phyloP scores from a whole-genome alignment of 2,329 filamentous ascomycete species.

The Leptographium wingfieldii region DNA sequence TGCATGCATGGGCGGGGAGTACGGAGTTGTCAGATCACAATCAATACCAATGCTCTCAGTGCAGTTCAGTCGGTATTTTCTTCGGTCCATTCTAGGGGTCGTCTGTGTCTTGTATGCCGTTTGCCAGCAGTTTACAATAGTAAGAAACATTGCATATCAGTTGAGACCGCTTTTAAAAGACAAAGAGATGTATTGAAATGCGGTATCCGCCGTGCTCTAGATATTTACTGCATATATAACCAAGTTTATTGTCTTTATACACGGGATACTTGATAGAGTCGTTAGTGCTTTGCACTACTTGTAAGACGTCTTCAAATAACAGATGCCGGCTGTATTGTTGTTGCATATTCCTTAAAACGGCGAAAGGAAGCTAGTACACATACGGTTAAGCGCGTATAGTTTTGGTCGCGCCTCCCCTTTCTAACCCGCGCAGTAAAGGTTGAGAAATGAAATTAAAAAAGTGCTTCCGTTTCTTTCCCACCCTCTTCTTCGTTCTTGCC shows the following conservation, averaged over 20 bases:
- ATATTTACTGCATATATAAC: too few species aligned
- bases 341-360: not conserved
- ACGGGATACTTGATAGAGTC: too few species aligned
- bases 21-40: not conserved
- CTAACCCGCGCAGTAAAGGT: not conserved
- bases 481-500: not conserved
- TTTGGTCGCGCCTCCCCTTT: slow-evolving; percentile 5
- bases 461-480: not conserved
- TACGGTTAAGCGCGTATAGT: not conserved
- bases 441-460: not conserved
- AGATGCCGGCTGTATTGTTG: too few species aligned
- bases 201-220: too few species aligned
- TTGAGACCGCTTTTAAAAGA: too few species aligned
- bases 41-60: not conserved
- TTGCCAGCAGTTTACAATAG: not conserved
- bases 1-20: slow-evolving; percentile 2
- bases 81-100: not conserved
- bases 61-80: too few species aligned
- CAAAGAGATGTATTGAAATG: too few species aligned
- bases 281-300: too few species aligned
- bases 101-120: not conserved
- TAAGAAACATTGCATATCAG: too few species aligned
- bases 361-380: not conserved
- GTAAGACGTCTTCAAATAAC: too few species aligned
- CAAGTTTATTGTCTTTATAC: too few species aligned